Percentiles rank a stretch among this genome's conserved stretches.
Conservation (phyloP, 108 stramenopile species). For the Pseudonitzschia pungens region DNA sequence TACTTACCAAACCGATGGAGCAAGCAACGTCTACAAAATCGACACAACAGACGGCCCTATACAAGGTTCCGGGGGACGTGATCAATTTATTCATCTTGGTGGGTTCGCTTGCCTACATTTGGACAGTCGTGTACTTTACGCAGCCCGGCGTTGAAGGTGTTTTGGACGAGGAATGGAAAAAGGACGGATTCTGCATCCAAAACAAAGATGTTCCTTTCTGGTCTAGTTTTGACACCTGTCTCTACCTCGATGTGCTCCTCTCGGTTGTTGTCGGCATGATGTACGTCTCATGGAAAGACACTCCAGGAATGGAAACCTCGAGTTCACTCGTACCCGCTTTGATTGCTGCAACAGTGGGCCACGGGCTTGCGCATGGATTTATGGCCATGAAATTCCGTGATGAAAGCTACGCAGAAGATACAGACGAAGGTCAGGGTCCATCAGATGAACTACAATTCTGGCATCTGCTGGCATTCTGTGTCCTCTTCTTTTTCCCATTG, state of each 20-base stretch:
- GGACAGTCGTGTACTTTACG: constrained; percentile 5
- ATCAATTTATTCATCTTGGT: background rate
- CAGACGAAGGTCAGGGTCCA: background rate
- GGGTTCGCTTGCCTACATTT: background rate
- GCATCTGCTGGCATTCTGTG: constrained; percentile 1
- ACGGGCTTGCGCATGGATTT: constrained; percentile 26
- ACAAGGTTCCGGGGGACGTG: background rate
- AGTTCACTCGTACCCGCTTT: background rate
- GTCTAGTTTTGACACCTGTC: constrained; percentile 18
- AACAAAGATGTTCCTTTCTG: constrained; percentile 24
- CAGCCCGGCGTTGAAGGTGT: background rate
- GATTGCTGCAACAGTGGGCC: constrained; percentile 16
- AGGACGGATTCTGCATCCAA: constrained; percentile 31
- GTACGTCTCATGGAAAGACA: constrained; percentile 14
- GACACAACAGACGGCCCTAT: no score
- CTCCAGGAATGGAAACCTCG: constrained; percentile 19
- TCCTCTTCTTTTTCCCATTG: constrained; percentile 23
- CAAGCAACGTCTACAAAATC: no score
- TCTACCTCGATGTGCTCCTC: constrained; percentile 24
- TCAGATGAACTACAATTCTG: background rate
- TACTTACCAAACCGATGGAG: no score
- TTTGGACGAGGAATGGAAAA: constrained; percentile 26
- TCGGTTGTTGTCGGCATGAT: background rate
- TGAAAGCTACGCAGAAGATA: background rate
- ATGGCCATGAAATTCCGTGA: constrained; percentile 11